Percentiles rank a stretch among this genome's conserved stretches.
These are phyloP conservation scores for Erysimum cheiranthoides DNA, from an alignment of 345 rosid species.

Conservation along the genomic window DNA sequence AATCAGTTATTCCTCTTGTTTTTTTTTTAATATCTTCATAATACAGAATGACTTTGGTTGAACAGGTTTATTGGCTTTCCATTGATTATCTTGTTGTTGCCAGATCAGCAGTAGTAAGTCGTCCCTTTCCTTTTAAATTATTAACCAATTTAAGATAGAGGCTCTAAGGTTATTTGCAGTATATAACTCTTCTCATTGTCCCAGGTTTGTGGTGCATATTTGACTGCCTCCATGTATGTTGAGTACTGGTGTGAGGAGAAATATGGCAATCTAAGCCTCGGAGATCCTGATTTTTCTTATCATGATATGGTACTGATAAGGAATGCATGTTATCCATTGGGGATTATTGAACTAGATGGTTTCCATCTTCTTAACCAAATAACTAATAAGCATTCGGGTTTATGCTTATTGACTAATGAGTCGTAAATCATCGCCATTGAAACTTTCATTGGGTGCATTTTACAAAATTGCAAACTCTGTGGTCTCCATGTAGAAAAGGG, in stretches of 20 bases:
- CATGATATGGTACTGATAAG: constrained; percentile 69
- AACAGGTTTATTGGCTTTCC: constrained; percentile 91
- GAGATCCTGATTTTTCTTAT: constrained; percentile 88
- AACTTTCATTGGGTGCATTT: constrained; percentile 23
- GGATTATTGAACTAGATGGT: constrained; percentile 19
- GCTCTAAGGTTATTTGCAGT: constrained; percentile 23
- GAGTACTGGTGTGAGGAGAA: constrained; percentile 98
- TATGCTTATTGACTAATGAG: constrained; percentile 25
- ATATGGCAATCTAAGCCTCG: constrained; percentile 70
- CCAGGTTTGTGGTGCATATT: constrained; percentile 84
- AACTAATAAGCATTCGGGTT: constrained; percentile 19
- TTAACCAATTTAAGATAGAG: constrained; percentile 18
- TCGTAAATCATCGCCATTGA: constrained; percentile 21
- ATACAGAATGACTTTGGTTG: constrained; percentile 33
- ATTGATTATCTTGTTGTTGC: constrained; percentile 87
- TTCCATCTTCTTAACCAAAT: constrained; percentile 26
- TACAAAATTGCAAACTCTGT: not conserved
- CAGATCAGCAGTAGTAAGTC: constrained; percentile 84
- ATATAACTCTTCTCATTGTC: constrained; percentile 28
- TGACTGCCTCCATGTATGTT: constrained; percentile 87
- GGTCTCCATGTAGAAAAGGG: constrained; percentile 4
- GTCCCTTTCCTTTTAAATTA: constrained; percentile 20
- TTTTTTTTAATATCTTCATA: constrained; percentile 2
- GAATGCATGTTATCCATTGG: constrained; percentile 23
- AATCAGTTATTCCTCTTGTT: constrained; percentile 23